Base-by-base conservation (phyloP, 305 asterid genomes). In the Fraxinus latifolia region DNA sequence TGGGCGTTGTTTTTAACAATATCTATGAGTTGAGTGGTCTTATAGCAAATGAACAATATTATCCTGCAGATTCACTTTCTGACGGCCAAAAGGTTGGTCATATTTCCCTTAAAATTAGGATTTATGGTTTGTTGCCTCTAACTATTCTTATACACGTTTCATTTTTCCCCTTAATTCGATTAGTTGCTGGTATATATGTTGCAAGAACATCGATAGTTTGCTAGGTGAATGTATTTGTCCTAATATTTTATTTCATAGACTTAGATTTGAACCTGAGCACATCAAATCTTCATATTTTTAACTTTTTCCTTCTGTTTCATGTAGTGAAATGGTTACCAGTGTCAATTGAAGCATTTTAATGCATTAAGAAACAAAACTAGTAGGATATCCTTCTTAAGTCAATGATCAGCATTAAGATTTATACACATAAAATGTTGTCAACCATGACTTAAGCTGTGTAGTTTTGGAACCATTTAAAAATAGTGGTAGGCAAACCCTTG, bases 11-110 rank as follows among this genome's bases (percentile, higher is more conserved):
- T 81, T 95, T 95, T 85, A 94, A 95, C 91, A 90, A 95, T 84
- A 94, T 95, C 77, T 95, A 90, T 68, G 98, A 92, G 89, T 90
- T 95, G 88, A 90, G 90, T 78, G 99, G 99, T 65, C 96, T 95
- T 73, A 93, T 95, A 77, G 84, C 90, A 60, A 79, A 84, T 65
- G 91, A 89, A 77, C 93, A 89, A 77, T 91, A 87, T 84, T 84
- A 78, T 86, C 73, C 94, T 3, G 89, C 91, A 27, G 94, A 89
- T 85, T 82, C 94, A 76, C 93, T 91, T 77, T 87, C 94, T 72
- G 92, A 91, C 73, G 80, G 85, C 90, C 94, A 91, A 80, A 91
- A 91, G 94, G 94, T 91, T 34, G 74, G 87, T 80, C 14, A 17
- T 58, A 37, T 34, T 31, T 68, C 23, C 36, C 70, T 32, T 33